These are phyloP conservation scores for Phytophthora nicotianae DNA, from an alignment of 352 stramenopile genomes.

Conservation along the genomic window DNA sequence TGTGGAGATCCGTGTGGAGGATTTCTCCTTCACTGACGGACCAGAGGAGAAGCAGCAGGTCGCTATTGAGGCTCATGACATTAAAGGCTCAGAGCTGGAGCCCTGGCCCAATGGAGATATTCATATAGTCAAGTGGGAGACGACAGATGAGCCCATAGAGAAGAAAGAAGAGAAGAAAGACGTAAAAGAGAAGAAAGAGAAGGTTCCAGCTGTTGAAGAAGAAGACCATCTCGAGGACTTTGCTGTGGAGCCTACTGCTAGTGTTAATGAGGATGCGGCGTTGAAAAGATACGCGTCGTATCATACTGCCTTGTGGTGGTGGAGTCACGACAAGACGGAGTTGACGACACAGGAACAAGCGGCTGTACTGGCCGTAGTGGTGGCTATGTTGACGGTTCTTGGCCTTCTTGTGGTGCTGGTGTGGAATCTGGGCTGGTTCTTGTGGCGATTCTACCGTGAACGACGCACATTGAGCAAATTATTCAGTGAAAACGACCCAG, in stretches of 20 bases:
- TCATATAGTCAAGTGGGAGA: slow-evolving; percentile 38
- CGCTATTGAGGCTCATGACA: slow-evolving; percentile 61
- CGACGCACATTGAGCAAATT: slow-evolving; percentile 45
- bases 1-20: slow-evolving; percentile 69
- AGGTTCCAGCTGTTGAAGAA: slow-evolving; percentile 5
- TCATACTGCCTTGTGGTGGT: slow-evolving; percentile 46
- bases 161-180: slow-evolving; percentile 8
- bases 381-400: slow-evolving; percentile 46
- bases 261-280: slow-evolving; percentile 9
- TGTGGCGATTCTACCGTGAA: slow-evolving; percentile 52
- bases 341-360: slow-evolving; percentile 64
- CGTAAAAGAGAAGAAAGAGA: slow-evolving; percentile 8
- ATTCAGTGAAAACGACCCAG: slow-evolving; percentile 37
- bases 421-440: slow-evolving; percentile 48
- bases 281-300: slow-evolving; percentile 34
- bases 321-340: slow-evolving; percentile 52
- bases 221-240: slow-evolving; percentile 15
- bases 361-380: slow-evolving; percentile 59
- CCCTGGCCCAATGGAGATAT: slow-evolving; percentile 34
- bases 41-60: slow-evolving; percentile 44
- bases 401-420: slow-evolving; percentile 40
- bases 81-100: slow-evolving; percentile 55
- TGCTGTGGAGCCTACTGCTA: slow-evolving; percentile 15
- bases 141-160: slow-evolving; percentile 20
- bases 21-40: slow-evolving; percentile 72